Base-by-base conservation (phyloP, 306 rosid genomes). In the Sophora flavescens region DNA sequence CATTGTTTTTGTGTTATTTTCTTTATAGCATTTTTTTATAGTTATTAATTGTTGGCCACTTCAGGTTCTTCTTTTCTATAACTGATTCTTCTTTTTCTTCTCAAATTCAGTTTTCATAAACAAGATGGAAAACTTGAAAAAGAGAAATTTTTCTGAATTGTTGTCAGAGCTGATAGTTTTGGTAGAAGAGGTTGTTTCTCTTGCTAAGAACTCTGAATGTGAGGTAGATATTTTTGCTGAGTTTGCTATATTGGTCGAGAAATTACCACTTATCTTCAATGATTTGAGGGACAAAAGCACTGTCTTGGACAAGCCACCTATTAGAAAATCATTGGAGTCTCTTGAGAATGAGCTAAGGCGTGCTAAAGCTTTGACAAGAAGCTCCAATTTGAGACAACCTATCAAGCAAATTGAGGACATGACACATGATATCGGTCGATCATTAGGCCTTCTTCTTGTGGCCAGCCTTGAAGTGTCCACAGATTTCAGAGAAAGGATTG, bases 351-450 rank as follows among this genome's bases (percentile, higher is more conserved):
- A 88, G 84, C 74, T 89, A 28, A 72, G 52, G 71, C 88, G 89
- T 17, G 86, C 88, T 9, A 85, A 76, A 76, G 78, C 63, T 63
- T 77, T 87, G 78, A 79, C 80, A 14, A 69, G 66, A 62, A 82
- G 74, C 80, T 86, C 72, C 58, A 63, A 47, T 83, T 72, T 84
- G 35, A 88, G 81, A 70, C 74, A 85, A 30, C 84, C 81, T 0
- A 17, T 74, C 45, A 85, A 80, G 80, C 92, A 87, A 59, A 73
- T 85, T 9, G 97, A 89, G 87, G 81, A 83, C 64, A 63, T 88
- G 53, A 88, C 88, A 33, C 93, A 88, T 83, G 93, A 84, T 86
- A 83, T 93, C 2, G 97, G 97, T 16, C 86, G 98, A 70, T 88
- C 98, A 4, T 75, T 89, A 44, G 98, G 98, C 60, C 85, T 93